These are phyloP conservation scores for Microsporum canis DNA, from an alignment of 2,329 filamentous ascomycete genomes.

Conservation along the genomic window DNA sequence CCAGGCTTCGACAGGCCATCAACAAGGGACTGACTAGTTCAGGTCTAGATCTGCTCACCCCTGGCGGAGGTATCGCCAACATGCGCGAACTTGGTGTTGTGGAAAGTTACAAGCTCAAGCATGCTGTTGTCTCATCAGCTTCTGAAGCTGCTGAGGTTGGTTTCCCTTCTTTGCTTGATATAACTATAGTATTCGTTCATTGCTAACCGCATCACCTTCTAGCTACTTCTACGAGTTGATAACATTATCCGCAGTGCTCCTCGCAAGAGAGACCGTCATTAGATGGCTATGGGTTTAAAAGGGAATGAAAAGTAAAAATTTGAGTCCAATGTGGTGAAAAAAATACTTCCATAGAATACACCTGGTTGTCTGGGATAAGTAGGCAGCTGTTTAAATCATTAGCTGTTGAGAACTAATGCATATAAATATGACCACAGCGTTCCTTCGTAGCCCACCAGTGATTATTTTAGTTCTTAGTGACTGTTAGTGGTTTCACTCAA, in stretches of 20 bases:
- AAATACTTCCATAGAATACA: background rate
- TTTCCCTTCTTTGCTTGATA: slow-evolving; percentile 8
- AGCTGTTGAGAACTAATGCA: background rate
- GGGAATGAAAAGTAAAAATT: background rate
- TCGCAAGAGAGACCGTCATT: slow-evolving; percentile 66
- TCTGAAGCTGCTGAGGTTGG: slow-evolving; percentile 92
- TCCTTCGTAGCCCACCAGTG: no score
- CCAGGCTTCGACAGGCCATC: slow-evolving; percentile 80
- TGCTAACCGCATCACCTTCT: slow-evolving; percentile 9
- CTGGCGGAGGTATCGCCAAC: slow-evolving; percentile 83
- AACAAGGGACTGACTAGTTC: slow-evolving; percentile 91
- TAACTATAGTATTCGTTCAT: background rate
- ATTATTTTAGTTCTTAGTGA: no score
- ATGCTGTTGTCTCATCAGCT: slow-evolving; percentile 90
- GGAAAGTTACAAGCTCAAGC: slow-evolving; percentile 97
- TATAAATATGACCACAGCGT: background rate
- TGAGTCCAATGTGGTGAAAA: background rate
- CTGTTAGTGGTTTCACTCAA: no score
- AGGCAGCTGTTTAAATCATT: background rate
- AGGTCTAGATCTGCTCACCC: slow-evolving; percentile 76
- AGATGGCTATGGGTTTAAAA: slow-evolving; percentile 11
- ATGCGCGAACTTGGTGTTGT: slow-evolving; percentile 94
- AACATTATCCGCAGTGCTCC: slow-evolving; percentile 95
- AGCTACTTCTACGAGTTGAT: slow-evolving; percentile 87
- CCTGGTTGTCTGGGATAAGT: background rate